A percentile compares a stretch with the other conserved stretches of the same genome.
phyloP scores from a whole-genome alignment of 164 flowering plant genomes.

The Aristolochia californica region DNA sequence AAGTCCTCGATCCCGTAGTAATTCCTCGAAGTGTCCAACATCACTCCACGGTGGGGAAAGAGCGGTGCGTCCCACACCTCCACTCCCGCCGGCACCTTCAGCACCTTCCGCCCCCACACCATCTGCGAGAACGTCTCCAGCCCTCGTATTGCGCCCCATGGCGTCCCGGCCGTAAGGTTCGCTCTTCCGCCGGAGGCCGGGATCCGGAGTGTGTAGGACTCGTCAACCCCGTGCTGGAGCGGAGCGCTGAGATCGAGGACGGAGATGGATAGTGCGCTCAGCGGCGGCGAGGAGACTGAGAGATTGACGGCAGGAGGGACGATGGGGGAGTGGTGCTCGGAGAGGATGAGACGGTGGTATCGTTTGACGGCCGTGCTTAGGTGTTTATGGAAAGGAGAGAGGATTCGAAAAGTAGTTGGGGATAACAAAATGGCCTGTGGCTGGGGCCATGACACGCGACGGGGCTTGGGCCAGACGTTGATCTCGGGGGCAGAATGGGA shows the following conservation, averaged over 20 bases:
- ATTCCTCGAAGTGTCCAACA: constrained; percentile 76
- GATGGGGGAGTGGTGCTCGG: constrained; percentile 41
- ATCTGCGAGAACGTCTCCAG: constrained; percentile 87
- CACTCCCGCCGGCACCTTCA: constrained; percentile 36
- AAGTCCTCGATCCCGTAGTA: constrained; percentile 53
- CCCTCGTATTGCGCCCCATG: constrained; percentile 90
- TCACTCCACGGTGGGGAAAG: constrained; percentile 57
- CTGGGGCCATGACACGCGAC: constrained; percentile 33
- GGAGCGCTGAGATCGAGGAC: constrained; percentile 29
- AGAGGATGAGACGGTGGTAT: constrained; percentile 28
- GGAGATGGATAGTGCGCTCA: constrained; percentile 22
- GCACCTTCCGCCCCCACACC: constrained; percentile 38
- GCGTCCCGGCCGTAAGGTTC: constrained; percentile 39
- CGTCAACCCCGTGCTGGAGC: constrained; percentile 49
- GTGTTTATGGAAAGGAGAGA: constrained; percentile 29
- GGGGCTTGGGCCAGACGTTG: constrained; percentile 79
- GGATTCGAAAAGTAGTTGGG: constrained; percentile 39
- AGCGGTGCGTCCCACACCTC: constrained; percentile 48
- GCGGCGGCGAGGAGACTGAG: constrained; percentile 15
- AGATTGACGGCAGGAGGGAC: constrained; percentile 21
- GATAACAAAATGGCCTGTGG: constrained; percentile 27
- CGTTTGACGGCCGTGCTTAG: constrained; percentile 38
- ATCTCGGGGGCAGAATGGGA: too few species aligned
- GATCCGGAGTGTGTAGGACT: constrained; percentile 48
- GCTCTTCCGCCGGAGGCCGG: constrained; percentile 28